Evolutionary conservation across 2,329 filamentous ascomycete species (phyloP).

Genomic region (Daldinia eschscholtzii): DNA sequence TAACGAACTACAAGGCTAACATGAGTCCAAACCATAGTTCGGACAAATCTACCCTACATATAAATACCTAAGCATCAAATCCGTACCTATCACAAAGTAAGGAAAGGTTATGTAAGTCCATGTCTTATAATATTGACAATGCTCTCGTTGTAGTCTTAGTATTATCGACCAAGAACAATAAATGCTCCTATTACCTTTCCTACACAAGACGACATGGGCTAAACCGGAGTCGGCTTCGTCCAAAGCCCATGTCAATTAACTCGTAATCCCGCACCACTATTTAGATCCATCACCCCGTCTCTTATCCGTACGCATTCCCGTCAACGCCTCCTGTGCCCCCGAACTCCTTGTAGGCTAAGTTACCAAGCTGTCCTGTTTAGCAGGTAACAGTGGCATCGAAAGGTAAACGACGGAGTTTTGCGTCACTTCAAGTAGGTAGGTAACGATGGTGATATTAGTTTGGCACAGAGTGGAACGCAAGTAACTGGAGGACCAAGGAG

Average conservation of each 20-base stretch:
- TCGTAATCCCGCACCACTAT: slow-evolving; percentile 9
- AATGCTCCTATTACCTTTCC: slow-evolving; percentile 9
- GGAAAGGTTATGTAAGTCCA: background rate
- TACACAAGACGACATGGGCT: slow-evolving; percentile 11
- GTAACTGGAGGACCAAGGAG: slow-evolving; percentile 16
- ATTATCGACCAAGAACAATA: slow-evolving; percentile 23
- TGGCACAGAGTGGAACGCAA: slow-evolving; percentile 14
- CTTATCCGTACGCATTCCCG: slow-evolving; percentile 6
- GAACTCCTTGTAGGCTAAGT: slow-evolving; percentile 6
- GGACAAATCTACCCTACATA: background rate
- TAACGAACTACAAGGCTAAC: background rate
- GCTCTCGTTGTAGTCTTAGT: slow-evolving; percentile 29
- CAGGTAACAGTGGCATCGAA: background rate
- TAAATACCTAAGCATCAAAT: background rate
- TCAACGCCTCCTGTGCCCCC: slow-evolving; percentile 5
- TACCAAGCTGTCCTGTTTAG: slow-evolving; percentile 1
- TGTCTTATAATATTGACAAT: slow-evolving; percentile 11
- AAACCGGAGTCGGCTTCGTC: slow-evolving; percentile 8
- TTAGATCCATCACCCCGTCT: slow-evolving; percentile 4
- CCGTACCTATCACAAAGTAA: slow-evolving; percentile 1
- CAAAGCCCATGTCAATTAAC: slow-evolving; percentile 10
- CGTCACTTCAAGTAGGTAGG: slow-evolving; percentile 3
- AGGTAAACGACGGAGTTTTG: slow-evolving; percentile 7
- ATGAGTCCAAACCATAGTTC: background rate
- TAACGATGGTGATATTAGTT: slow-evolving; percentile 30